Conservation (phyloP, 441 rosid species). For the Syzygium malaccense region DNA sequence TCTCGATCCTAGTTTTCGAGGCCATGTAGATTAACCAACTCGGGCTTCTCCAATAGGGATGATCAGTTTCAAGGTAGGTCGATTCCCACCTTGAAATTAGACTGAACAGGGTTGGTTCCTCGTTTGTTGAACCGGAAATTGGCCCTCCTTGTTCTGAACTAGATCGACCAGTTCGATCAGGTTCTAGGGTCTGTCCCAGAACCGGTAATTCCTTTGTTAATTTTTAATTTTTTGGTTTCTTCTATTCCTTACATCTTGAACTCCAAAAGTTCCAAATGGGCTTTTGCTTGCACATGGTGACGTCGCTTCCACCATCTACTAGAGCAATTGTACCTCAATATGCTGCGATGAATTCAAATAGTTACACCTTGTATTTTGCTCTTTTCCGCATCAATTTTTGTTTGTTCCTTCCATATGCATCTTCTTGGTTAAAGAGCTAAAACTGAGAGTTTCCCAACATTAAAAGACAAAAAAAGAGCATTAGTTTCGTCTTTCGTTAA, state of each 20-base stretch:
- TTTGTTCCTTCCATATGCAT: neutral
- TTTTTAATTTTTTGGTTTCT: neutral
- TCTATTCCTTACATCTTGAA: neutral
- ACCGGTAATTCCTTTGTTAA: accelerated
- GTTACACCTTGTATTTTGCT: neutral
- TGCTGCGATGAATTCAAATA: neutral
- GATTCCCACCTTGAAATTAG: neutral
- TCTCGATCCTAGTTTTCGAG: neutral
- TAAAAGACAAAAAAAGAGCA: neutral
- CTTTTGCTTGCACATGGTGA: neutral
- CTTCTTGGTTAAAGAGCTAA: neutral
- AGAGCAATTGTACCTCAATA: neutral
- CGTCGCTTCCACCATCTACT: neutral
- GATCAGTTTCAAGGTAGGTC: accelerated
- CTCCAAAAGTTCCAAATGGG: neutral
- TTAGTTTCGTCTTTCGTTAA: neutral
- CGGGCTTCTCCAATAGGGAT: neutral
- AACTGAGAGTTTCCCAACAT: neutral
- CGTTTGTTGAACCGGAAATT: neutral
- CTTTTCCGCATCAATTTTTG: neutral
- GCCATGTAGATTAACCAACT: neutral
- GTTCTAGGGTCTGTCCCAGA: neutral
- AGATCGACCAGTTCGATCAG: accelerated
- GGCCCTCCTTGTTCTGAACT: too few relatives aligned
- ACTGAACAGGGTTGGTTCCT: neutral